Conservation (phyloP, 2,329 filamentous ascomycete species). For the Cordyceps militaris region DNA sequence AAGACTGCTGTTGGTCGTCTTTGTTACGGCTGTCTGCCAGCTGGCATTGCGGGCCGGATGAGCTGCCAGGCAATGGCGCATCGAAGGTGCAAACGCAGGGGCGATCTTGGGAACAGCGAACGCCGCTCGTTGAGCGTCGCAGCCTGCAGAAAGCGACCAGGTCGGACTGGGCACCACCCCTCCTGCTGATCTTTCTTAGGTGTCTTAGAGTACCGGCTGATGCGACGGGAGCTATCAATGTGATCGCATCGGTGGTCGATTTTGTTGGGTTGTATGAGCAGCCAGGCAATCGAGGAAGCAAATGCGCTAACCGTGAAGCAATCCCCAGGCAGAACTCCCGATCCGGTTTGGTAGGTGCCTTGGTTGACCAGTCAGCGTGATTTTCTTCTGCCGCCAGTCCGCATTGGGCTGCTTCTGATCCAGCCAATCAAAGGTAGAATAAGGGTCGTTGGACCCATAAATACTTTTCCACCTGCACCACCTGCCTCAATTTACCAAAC, state of each 20-base stretch:
- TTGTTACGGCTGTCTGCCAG: conserved; percentile 23
- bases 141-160: not conserved
- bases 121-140: not conserved
- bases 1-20: conserved; percentile 25
- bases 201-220: not conserved
- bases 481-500: not conserved
- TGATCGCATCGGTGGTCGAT: not conserved
- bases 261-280: not conserved
- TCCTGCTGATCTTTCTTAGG: not conserved
- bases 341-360: conserved; percentile 12
- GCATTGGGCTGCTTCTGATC: not conserved
- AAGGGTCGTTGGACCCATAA: not conserved
- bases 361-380: conserved; percentile 11
- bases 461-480: conserved; percentile 6
- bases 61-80: conserved; percentile 13
- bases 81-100: conserved; percentile 13
- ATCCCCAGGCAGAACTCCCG: conserved; percentile 11
- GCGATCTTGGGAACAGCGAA: not conserved
- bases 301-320: conserved; percentile 8
- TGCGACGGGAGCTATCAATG: conserved; percentile 4
- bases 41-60: conserved; percentile 26
- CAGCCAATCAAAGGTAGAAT: not conserved
- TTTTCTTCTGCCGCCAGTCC: not conserved
- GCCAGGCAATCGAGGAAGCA: not conserved
- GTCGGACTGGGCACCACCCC: not conserved